Base-by-base conservation (phyloP, 2,329 filamentous ascomycete genomes). In the Fusarium newnesense region DNA sequence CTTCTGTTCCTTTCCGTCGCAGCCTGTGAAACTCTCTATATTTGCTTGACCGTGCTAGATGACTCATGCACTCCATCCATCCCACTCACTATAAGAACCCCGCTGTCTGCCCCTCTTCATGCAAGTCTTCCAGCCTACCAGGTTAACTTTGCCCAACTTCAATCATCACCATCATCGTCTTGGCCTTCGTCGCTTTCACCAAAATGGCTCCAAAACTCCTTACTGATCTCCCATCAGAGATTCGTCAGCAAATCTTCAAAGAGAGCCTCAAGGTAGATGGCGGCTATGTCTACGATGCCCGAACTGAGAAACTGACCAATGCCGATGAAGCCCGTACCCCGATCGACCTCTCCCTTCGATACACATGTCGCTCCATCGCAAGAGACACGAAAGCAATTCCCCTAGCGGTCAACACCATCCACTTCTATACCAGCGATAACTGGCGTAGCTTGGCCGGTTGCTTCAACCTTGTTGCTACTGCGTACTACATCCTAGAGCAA, bases 261-360 rank as follows among this genome's bases (percentile, higher is more conserved):
- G n/a, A 69, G 18, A 72, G 54, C 34, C 62, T 76, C 15, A 32
- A 49, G 11, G 52, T 64, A 11, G 43, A 67, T 8, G 69, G 37
- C 15, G 74, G 74, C 5, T 76, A 73, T 24, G 8, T 43, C 2
- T 68, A 54, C 19, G 21, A 76, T 12, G 21, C 28, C n/a, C 26
- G 63, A 2, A 40, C 64, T 1, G 40, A 61, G 7, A 70, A 67
- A 40, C 69, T 76, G 9, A 62, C 30, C 6, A 46, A 44, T 0
- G 56, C 64, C 7, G 61, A 73, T 21, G 26, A 32, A 7, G 52
- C 7, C 36, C 52, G 26, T 10, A 56, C 52, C 13, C 58, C 50
- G 5, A 73, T 76, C 8, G 32, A 75, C 15, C 64, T 76, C 2
- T 46, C 61, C 21, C 74, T 76, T 11, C 26, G 64, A n/a, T 75